Evolutionary conservation across 164 flowering plant genomes (phyloP), one percentile per base, ranked within the genome.

Genomic region (Sextonia rubra): DNA sequence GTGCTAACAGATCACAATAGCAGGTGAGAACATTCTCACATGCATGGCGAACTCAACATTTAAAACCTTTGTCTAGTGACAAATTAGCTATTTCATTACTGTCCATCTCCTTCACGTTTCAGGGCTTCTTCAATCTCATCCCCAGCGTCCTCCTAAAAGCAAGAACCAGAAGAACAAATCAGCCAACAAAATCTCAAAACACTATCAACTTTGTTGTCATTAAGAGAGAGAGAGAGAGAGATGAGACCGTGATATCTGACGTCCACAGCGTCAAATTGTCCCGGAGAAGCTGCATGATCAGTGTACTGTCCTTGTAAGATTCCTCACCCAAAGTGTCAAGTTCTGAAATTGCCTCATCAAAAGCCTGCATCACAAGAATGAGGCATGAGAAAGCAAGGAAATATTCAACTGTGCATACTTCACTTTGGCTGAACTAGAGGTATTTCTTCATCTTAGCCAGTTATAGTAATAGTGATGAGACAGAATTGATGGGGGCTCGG

Each of bases 111-210:
- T 37, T 83, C 88, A 66, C 77, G 81, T 56, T 85, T 85, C 37
- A 87, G 71, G 25, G 89, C 80, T 76, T 87, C 91, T 81, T 87
- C 86, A 70, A 87, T 86, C 75, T 86, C 89, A 73, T 86, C 91
- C 30, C 86, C 88, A 48, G 79, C 85, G 61, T 73, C 77, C 69
- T 77, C 80, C 80, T 74, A 62, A 23, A 3, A 74, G 17, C 52
- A 60, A n/a, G 48, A 23, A 52, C 58, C 58, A 52, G 2, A 5
- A 52, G 58, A 15, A 52, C n/a, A 52, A 12, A 1, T 52, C 58
- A 52, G 25, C 64, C 15, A 61, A 24, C 11, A 24, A 24, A 11
- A 61, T 11, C 20, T 22, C 22, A 23, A 24, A 61, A 11, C 14
- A 61, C 14, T 20, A 20, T 11, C 20, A 61, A 22, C 11, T 61